Evolutionary conservation across 2,329 filamentous ascomycete genomes (phyloP), one percentile per base, ranked within the genome.

Genomic region (Chaetomium globosum): DNA sequence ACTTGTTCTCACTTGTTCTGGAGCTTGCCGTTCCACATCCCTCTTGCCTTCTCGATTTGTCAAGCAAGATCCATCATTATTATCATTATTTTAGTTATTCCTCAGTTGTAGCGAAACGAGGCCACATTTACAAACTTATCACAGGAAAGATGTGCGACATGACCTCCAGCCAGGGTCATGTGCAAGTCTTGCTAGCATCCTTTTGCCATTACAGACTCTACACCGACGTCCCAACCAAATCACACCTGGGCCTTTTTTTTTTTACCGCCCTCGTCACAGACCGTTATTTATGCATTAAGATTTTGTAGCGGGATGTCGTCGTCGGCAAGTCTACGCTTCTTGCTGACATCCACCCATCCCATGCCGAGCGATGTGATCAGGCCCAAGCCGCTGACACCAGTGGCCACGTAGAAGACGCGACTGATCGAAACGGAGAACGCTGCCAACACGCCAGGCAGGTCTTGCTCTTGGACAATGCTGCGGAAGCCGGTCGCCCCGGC

Each of bases 311-410:
- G 46, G n/a, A 52, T 60, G 12, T 26, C 46, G n/a, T 36, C 7
- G 31, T 51, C 28, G 12, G 21, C 30, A 19, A 1, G 36, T 28
- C 33, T 36, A 9, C 30, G n/a, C n/a, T 48, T 48, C 69, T 79
- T 78, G 39, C 80, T 77, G 43, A 83, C 74, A 67, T 80, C 78
- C 12, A 76, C 77, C 76, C 79, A 82, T 0, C 82, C 82, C 70
- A 83, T 77, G 0, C 80, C 81, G 69, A 77, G 80, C 0, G 75
- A 72, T 1, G 76, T 71, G 0, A 78, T 28, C 26, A 82, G 76
- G 2, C 74, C 72, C n/a, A 76, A 59, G 0, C 73, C 77, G 1
- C 75, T 72, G 12, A 75, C 58, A 0, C 73, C 80, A 1, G 76
- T 71, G 5, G 75, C 73, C 26, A 82, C 62, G 66, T 79, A 82